These are phyloP conservation scores for Phytophthora aleatoria DNA, from an alignment of 352 stramenopile species.

Conservation along the genomic window DNA sequence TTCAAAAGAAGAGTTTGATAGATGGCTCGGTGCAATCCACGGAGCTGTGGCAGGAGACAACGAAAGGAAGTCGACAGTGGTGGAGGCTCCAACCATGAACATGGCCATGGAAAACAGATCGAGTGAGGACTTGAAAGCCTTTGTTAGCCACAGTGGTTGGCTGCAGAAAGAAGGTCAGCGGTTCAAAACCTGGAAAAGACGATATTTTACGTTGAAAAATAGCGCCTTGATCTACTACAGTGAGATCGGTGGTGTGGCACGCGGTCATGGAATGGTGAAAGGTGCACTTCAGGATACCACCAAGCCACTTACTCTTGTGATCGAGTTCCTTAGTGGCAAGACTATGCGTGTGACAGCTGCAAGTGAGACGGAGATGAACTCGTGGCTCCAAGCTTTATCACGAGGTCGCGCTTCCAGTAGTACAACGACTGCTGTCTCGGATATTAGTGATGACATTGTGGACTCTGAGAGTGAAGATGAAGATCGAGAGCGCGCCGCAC, in stretches of 20 bases:
- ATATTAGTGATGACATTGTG: constrained; percentile 31
- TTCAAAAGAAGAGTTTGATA: constrained; percentile 64
- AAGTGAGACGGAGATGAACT: constrained; percentile 43
- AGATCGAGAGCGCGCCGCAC: constrained; percentile 15
- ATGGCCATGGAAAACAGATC: constrained; percentile 12
- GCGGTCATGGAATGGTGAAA: constrained; percentile 63
- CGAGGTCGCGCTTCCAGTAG: constrained; percentile 22
- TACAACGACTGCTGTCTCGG: constrained; percentile 18
- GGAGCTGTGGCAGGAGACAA: constrained; percentile 27
- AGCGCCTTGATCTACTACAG: constrained; percentile 76
- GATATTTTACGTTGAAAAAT: constrained; percentile 78
- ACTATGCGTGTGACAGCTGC: constrained; percentile 41
- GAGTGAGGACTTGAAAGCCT: constrained; percentile 30
- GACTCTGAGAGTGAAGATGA: constrained; percentile 29
- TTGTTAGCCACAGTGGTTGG: constrained; percentile 58
- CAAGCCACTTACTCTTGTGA: constrained; percentile 56
- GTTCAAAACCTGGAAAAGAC: constrained; percentile 81
- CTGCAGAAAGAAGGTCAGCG: constrained; percentile 76
- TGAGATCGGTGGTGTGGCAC: constrained; percentile 58
- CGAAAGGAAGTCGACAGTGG: constrained; percentile 4
- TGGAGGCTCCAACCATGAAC: constrained; percentile 17
- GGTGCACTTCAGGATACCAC: constrained; percentile 46
- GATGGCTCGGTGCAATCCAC: constrained; percentile 57
- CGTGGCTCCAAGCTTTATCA: constrained; percentile 54
- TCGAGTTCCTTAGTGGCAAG: constrained; percentile 43